phyloP scores from a whole-genome alignment of 305 asterid genomes.

The Plantago coronopus region DNA sequence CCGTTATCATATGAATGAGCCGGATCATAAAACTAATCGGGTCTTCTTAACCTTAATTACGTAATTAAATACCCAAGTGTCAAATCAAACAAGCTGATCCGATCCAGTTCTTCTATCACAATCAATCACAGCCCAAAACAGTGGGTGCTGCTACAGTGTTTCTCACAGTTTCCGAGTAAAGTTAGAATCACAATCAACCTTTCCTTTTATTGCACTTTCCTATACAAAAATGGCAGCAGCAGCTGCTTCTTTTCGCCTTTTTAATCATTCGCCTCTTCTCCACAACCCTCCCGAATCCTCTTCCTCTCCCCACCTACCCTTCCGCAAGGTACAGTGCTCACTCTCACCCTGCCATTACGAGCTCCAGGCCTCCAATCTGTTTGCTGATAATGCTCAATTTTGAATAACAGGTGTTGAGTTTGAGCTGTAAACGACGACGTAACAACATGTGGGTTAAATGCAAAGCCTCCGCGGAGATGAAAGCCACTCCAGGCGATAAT shows the following conservation, averaged over 20 bases:
- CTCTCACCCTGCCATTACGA: not conserved
- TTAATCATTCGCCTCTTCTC: not conserved
- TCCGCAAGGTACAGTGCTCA: too few species aligned
- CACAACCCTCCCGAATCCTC: not conserved
- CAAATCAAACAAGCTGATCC: too few species aligned
- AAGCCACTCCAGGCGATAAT: conserved; percentile 31
- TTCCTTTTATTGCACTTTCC: not conserved
- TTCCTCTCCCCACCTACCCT: not conserved
- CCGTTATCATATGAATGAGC: too few species aligned
- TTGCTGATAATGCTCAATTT: not conserved
- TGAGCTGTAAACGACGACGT: conserved; percentile 30
- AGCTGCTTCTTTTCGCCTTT: not conserved
- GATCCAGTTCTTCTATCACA: too few species aligned
- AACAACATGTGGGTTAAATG: conserved; percentile 31
- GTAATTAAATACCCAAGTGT: too few species aligned
- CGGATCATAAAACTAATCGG: too few species aligned
- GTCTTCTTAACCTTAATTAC: too few species aligned
- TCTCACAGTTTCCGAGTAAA: too few species aligned
- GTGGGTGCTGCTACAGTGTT: too few species aligned
- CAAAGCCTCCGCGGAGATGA: conserved; percentile 39
- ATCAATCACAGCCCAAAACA: too few species aligned
- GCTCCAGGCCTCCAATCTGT: not conserved
- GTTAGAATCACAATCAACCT: too few species aligned
- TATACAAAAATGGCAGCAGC: conserved; percentile 7
- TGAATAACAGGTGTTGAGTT: conserved; percentile 27